Evolutionary conservation across 805 yeast species (phyloP).

Genomic region (Grigorovia transvaalensis): DNA sequence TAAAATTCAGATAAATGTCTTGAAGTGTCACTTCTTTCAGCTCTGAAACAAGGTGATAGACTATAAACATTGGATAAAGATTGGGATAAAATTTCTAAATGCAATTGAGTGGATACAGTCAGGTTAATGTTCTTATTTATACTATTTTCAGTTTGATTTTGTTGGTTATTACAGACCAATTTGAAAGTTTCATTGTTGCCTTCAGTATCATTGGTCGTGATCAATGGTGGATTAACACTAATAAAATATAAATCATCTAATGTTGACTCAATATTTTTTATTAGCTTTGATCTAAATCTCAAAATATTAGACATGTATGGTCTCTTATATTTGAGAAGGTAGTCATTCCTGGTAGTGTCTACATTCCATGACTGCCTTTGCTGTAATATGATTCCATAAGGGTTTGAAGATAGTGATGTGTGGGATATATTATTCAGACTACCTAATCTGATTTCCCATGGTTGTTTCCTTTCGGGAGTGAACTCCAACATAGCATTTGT

Average conservation of each 20-base stretch:
- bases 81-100: constrained; percentile 68
- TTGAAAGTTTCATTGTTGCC: constrained; percentile 91
- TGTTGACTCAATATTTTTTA: constrained; percentile 37
- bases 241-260: constrained; percentile 45
- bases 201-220: constrained; percentile 89
- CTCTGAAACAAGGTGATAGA: constrained; percentile 83
- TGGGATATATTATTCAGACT: constrained; percentile 4
- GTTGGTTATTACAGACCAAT: constrained; percentile 32
- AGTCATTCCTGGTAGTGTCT: constrained; percentile 59
- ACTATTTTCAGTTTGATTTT: constrained; percentile 28
- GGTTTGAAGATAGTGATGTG: neutral
- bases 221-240: constrained; percentile 76
- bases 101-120: constrained; percentile 89
- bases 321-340: constrained; percentile 70
- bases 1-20: constrained; percentile 91
- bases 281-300: constrained; percentile 58
- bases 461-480: constrained; percentile 34
- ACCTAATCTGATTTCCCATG: constrained; percentile 37
- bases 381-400: constrained; percentile 35
- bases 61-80: constrained; percentile 81
- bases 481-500: constrained; percentile 28
- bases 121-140: constrained; percentile 22
- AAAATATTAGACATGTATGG: constrained; percentile 52
- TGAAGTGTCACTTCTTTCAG: constrained; percentile 83
- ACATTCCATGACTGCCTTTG: constrained; percentile 62